Percentiles rank a stretch among this genome's conserved stretches.
Evolutionary conservation across 257 asterid genomes (phyloP).

Genomic region (Primulina tabacum): DNA sequence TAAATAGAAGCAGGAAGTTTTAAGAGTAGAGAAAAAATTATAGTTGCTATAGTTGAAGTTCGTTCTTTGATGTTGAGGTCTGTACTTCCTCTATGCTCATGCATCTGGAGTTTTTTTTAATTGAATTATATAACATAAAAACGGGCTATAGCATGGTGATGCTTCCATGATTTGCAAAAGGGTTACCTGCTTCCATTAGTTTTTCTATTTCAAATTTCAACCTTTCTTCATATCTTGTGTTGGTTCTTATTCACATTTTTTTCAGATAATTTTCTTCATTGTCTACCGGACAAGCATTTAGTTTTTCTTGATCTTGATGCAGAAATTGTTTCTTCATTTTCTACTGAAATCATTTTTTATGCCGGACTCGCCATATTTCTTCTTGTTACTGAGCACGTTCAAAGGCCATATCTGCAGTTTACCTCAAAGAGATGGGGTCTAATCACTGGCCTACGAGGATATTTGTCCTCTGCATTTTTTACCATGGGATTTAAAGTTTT

Average conservation of each 20-base stretch:
- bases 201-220: not conserved
- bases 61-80: too few species aligned
- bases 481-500: conserved; percentile 68
- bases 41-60: too few species aligned
- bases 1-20: too few species aligned
- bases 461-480: conserved; percentile 54
- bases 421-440: conserved; percentile 94
- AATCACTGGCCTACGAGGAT: conserved; percentile 87
- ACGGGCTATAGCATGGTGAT: not conserved
- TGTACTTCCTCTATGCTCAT: too few species aligned
- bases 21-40: too few species aligned
- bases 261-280: conserved; percentile 12
- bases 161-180: not conserved
- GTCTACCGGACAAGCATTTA: not conserved
- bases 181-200: not conserved
- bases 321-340: conserved; percentile 56
- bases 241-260: not conserved
- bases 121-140: not conserved
- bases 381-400: conserved; percentile 52
- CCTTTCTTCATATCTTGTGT: not conserved
- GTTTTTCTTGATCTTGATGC: conserved; percentile 36
- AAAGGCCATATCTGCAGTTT: conserved; percentile 84
- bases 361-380: conserved; percentile 73
- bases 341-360: conserved; percentile 62
- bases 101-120: too few species aligned